These are phyloP conservation scores for Aquilaria sinensis DNA, from an alignment of 345 rosid genomes.

Conservation along the genomic window DNA sequence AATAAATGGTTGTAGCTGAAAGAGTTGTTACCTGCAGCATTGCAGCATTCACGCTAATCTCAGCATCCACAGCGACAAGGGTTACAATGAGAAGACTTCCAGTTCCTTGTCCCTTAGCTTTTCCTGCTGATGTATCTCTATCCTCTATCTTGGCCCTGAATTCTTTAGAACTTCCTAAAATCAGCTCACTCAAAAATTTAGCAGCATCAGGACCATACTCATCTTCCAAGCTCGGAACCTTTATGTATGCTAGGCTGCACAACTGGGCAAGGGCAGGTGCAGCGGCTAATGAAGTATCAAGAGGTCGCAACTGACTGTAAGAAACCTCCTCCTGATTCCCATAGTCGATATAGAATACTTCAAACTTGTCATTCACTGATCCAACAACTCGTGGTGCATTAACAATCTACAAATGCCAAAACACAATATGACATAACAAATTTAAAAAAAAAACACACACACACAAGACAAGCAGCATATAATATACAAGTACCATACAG, in stretches of 20 bases:
- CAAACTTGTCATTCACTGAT: slow-evolving; percentile 70
- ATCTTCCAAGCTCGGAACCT: slow-evolving; percentile 76
- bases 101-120: slow-evolving; percentile 92
- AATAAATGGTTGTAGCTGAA: slow-evolving; percentile 3
- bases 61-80: slow-evolving; percentile 65
- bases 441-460: neutral
- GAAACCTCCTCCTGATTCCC: slow-evolving; percentile 90
- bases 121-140: slow-evolving; percentile 81
- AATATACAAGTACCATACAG: neutral
- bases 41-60: slow-evolving; percentile 75
- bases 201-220: slow-evolving; percentile 92
- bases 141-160: slow-evolving; percentile 81
- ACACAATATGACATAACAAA: neutral
- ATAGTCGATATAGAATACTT: slow-evolving; percentile 92
- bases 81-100: slow-evolving; percentile 69
- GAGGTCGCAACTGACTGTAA: slow-evolving; percentile 63
- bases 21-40: slow-evolving; percentile 70
- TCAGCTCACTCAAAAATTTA: slow-evolving; percentile 54
- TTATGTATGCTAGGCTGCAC: slow-evolving; percentile 86
- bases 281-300: slow-evolving; percentile 65
- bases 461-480: neutral
- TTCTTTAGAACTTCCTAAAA: slow-evolving; percentile 58
- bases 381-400: slow-evolving; percentile 74
- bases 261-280: slow-evolving; percentile 90
- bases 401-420: slow-evolving; percentile 49